Evolutionary conservation across 2,329 filamentous ascomycete species (phyloP), one percentile per base, ranked within the genome.

Genomic region (Orbilia blumenaviensis): DNA sequence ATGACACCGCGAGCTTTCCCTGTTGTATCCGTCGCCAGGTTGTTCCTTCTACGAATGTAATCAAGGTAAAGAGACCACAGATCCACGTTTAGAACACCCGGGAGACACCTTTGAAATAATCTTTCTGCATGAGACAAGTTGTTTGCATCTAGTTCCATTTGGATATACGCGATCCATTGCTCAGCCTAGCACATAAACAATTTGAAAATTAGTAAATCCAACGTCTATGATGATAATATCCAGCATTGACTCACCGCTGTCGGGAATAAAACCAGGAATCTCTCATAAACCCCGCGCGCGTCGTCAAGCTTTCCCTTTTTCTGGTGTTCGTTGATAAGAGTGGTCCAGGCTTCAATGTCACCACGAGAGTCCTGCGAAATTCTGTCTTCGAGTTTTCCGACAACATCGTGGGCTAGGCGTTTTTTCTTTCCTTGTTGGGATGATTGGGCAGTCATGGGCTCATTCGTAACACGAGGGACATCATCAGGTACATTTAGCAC

Each of bases 41-140:
- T 94, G 83, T 97, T 95, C 78, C 92, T 89, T 54, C 95, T 91
- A 63, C 95, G 92, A 78, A 98, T 92, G 82, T 98, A 97, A 83
- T 97, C 93, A 77, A 99, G 89, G 82, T 99, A 99, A 32, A 93
- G 88, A 5, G 91, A 93, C 93, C 94, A 99, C 18, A 99, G 87
- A 77, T 91, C 88, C 41, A 98, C 91, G 81, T 94, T 92, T 9
- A 92, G 90, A 18, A 95, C 90, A 7, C 88, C 88, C 79, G 93
- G 87, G 41, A 99, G 88, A 32, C 91, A 93, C 79, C 89, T 88
- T 78, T 89, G 89, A 82, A 99, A 97, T 21, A 99, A 90, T 62
- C 89, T 87, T 82, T 97, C 94, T 14, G 96, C 90, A 52, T 89
- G 89, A 69, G 87, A 86, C 75, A 95, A 91, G 78, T 97, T 92